phyloP scores from a whole-genome alignment of 208 protist genomes.

The Porcisia hertigi region DNA sequence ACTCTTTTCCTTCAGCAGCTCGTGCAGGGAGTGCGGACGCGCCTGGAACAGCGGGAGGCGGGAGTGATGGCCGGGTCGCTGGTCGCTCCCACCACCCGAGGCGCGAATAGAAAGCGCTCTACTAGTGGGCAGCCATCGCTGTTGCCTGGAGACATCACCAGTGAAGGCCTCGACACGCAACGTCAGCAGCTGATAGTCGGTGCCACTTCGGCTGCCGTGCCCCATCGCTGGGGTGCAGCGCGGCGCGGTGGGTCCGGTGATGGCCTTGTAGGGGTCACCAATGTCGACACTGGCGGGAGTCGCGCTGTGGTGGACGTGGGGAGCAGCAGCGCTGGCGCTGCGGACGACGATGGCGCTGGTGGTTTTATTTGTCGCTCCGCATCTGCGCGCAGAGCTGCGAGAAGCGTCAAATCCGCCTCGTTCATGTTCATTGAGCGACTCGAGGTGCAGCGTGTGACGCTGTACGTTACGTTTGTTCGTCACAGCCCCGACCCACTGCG shows the following conservation, averaged over 20 bases:
- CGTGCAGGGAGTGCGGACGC: slow-evolving; percentile 28
- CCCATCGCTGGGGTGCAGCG: slow-evolving; percentile 12
- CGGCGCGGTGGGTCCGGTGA: slow-evolving; percentile 14
- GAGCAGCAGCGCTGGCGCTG: background rate
- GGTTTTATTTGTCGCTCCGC: background rate
- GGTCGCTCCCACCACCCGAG: slow-evolving; percentile 2
- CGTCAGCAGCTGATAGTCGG: slow-evolving; percentile 11
- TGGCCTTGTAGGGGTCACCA: slow-evolving; percentile 8
- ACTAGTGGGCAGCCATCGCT: background rate
- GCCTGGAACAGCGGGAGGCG: slow-evolving; percentile 22
- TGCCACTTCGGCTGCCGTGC: slow-evolving; percentile 20
- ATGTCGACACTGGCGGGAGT: background rate
- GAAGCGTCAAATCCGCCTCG: slow-evolving; percentile 17
- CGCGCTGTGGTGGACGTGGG: background rate
- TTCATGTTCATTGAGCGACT: slow-evolving; percentile 62
- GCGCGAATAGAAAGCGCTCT: slow-evolving; percentile 5
- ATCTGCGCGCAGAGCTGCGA: background rate
- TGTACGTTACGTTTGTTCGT: slow-evolving; percentile 67
- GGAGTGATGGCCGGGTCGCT: slow-evolving; percentile 27
- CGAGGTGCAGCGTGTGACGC: slow-evolving; percentile 43
- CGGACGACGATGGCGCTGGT: background rate
- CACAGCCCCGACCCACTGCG: slow-evolving; percentile 67
- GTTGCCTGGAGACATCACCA: slow-evolving; percentile 5
- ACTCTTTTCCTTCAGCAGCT: slow-evolving; percentile 25
- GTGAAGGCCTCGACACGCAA: background rate